Percentiles rank a stretch among this genome's conserved stretches.
These are phyloP conservation scores for Phytopythium kandeliae DNA, from an alignment of 352 stramenopile genomes.

Conservation along the genomic window DNA sequence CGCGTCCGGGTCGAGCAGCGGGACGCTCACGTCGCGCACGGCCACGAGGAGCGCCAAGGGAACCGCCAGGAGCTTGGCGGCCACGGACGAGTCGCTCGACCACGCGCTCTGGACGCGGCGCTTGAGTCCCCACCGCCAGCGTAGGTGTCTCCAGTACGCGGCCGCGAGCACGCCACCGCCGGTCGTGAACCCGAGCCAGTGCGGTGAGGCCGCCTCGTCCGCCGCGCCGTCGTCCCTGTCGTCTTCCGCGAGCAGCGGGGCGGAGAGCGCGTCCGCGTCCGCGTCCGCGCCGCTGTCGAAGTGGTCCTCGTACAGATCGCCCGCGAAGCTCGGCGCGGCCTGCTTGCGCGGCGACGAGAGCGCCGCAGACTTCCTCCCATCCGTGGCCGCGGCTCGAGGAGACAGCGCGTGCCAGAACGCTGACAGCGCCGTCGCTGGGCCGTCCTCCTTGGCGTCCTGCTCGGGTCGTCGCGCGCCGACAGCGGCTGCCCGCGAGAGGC, in stretches of 20 bases:
- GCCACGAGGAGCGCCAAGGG: slow-evolving; percentile 47
- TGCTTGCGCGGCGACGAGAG: slow-evolving; percentile 17
- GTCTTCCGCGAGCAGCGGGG: slow-evolving; percentile 49
- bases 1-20: slow-evolving; percentile 54
- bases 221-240: slow-evolving; percentile 21
- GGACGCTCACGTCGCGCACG: slow-evolving; percentile 60
- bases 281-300: slow-evolving; percentile 35
- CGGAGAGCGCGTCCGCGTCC: slow-evolving; percentile 38
- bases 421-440: slow-evolving; percentile 42
- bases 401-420: slow-evolving; percentile 77
- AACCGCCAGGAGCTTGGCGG: slow-evolving; percentile 45
- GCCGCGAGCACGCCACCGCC: slow-evolving; percentile 33
- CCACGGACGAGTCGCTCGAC: slow-evolving; percentile 28
- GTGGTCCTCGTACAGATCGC: slow-evolving; percentile 54
- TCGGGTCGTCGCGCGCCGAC: slow-evolving; percentile 1
- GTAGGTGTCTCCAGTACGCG: slow-evolving; percentile 65
- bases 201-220: not conserved
- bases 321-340: slow-evolving; percentile 25
- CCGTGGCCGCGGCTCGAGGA: slow-evolving; percentile 13
- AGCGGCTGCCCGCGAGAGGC: slow-evolving; percentile 30
- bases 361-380: not conserved
- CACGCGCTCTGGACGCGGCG: slow-evolving; percentile 41
- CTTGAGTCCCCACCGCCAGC: slow-evolving; percentile 63
- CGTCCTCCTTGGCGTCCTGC: no score
- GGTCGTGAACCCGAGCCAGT: slow-evolving; percentile 24